phyloP scores from a whole-genome alignment of 306 rosid species.

The Vicia faba region DNA sequence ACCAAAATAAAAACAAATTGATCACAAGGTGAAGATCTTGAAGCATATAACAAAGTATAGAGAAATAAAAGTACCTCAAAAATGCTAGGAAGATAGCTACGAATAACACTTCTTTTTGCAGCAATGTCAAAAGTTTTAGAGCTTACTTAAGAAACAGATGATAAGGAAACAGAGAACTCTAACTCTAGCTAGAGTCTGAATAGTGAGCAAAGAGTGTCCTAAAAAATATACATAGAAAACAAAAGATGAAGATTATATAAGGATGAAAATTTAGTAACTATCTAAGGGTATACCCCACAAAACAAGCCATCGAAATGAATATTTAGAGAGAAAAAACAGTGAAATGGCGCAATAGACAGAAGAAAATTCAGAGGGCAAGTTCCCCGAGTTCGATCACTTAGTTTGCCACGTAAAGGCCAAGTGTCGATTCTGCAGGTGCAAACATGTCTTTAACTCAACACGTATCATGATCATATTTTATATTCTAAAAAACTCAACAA shows the following conservation, averaged over 20 bases:
- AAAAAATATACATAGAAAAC: neutral
- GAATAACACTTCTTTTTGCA: slow-evolving; percentile 8
- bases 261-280: slow-evolving; percentile 32
- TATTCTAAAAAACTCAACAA: neutral
- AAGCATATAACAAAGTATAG: neutral
- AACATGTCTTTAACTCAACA: slow-evolving; percentile 36
- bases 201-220: slow-evolving; percentile 11
- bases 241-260: neutral
- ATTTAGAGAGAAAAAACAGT: slow-evolving; percentile 5
- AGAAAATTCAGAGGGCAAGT: slow-evolving; percentile 31
- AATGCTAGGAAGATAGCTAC: neutral
- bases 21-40: neutral
- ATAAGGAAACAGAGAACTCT: neutral
- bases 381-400: slow-evolving; percentile 20
- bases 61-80: slow-evolving; percentile 38
- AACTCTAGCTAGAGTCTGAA: neutral
- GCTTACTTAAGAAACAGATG: slow-evolving; percentile 1
- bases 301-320: neutral
- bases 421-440: slow-evolving; percentile 40
- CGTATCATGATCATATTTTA: slow-evolving; percentile 37
- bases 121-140: neutral
- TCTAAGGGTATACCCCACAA: slow-evolving; percentile 40
- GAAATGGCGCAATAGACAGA: neutral
- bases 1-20: neutral
- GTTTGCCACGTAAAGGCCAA: slow-evolving; percentile 56